Conservation (phyloP, 1,284 basidiomycete genomes). For the Tilletiopsis washingtonensis region DNA sequence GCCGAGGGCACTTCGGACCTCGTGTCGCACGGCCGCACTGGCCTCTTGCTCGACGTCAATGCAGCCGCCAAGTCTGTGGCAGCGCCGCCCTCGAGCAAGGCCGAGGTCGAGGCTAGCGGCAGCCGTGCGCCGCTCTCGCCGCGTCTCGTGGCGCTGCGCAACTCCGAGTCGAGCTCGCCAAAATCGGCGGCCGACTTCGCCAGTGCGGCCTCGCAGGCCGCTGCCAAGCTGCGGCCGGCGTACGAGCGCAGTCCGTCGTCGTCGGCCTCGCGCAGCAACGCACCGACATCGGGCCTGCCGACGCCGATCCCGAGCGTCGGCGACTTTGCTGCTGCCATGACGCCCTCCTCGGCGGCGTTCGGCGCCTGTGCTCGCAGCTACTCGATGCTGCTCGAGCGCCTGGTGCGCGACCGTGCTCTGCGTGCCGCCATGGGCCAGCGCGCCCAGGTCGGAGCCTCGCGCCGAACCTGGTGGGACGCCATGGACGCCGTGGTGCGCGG, state of each 20-base stretch:
- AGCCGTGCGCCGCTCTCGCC: background rate
- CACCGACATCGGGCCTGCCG: constrained; percentile 8
- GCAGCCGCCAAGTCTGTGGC: constrained; percentile 8
- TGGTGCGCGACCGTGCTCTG: constrained; percentile 45
- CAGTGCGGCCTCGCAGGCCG: constrained; percentile 9
- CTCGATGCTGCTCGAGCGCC: constrained; percentile 49
- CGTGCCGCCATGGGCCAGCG: constrained; percentile 50
- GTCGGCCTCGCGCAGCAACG: background rate
- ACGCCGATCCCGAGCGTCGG: constrained; percentile 22
- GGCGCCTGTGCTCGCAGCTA: constrained; percentile 48
- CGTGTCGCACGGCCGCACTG: constrained; percentile 52
- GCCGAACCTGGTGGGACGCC: constrained; percentile 55
- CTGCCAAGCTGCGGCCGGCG: constrained; percentile 6
- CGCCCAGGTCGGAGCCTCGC: constrained; percentile 48
- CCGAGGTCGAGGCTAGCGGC: constrained; percentile 1
- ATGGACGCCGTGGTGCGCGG: constrained; percentile 55
- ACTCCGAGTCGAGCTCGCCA: background rate
- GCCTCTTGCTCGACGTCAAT: constrained; percentile 47
- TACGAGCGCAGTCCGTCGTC: background rate
- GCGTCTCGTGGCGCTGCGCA: background rate
- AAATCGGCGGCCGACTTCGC: constrained; percentile 14
- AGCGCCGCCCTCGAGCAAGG: background rate
- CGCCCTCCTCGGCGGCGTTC: constrained; percentile 45
- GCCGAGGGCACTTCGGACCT: constrained; percentile 57
- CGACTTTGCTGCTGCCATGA: constrained; percentile 45